These are phyloP conservation scores for Mentha longifolia DNA, from an alignment of 257 asterid genomes.

Conservation along the genomic window DNA sequence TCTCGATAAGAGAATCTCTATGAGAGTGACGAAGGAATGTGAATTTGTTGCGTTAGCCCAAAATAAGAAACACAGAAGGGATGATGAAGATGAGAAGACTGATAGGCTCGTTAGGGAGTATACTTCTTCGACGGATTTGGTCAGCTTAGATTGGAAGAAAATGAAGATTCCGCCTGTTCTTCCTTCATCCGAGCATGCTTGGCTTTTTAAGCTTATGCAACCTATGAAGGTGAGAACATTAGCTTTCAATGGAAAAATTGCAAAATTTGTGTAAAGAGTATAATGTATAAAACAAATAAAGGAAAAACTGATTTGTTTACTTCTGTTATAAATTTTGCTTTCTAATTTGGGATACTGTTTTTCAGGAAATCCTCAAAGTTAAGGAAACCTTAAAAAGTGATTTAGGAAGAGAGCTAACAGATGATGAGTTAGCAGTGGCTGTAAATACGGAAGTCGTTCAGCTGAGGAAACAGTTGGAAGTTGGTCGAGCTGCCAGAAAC, in stretches of 20 bases:
- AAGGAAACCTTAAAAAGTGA: constrained; percentile 63
- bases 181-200: constrained; percentile 72
- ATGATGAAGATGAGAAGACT: constrained; percentile 52
- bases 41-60: constrained; percentile 40
- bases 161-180: constrained; percentile 92
- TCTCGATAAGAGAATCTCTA: constrained; percentile 75
- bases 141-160: constrained; percentile 80
- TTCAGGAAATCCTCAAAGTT: constrained; percentile 67
- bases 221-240: constrained; percentile 73
- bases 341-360: constrained; percentile 5
- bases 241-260: not conserved
- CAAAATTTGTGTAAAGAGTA: not conserved
- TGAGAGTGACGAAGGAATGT: constrained; percentile 51
- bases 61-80: constrained; percentile 34
- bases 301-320: not conserved
- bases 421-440: constrained; percentile 68
- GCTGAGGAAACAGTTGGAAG: constrained; percentile 65
- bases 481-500: constrained; percentile 89
- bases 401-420: constrained; percentile 69
- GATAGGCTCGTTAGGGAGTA: constrained; percentile 76
- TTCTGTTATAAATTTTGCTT: not conserved
- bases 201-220: constrained; percentile 84
- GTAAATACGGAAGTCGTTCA: constrained; percentile 46
- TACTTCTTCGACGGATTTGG: constrained; percentile 58
- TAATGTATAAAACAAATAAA: not conserved